A percentile compares a stretch with the other conserved stretches of the same genome.
Evolutionary conservation across 345 rosid species (phyloP).

Genomic region (Salix arbutifolia): DNA sequence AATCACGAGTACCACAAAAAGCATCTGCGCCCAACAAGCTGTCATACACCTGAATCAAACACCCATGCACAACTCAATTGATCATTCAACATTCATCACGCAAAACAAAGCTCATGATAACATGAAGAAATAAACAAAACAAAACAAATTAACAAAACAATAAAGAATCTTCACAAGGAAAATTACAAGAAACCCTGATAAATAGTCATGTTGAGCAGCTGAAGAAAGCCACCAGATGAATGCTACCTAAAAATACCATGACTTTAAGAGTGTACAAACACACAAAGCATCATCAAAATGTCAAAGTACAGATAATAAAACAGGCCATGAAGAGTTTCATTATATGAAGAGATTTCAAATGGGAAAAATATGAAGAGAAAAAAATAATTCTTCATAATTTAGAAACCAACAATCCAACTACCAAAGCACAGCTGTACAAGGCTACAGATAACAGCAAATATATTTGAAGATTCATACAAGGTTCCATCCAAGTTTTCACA

Average conservation of each 20-base stretch:
- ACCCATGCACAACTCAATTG: slow-evolving; percentile 69
- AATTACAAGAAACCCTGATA: background rate
- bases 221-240: background rate
- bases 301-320: background rate
- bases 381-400: too few relatives aligned
- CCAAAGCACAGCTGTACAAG: background rate
- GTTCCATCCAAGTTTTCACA: too few relatives aligned
- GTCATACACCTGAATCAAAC: slow-evolving; percentile 93
- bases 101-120: slow-evolving; percentile 19
- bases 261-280: background rate
- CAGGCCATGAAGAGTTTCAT: background rate
- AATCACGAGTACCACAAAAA: slow-evolving; percentile 90
- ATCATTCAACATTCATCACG: slow-evolving; percentile 39
- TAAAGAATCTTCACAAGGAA: background rate
- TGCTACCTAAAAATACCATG: background rate
- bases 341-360: background rate
- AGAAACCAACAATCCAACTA: background rate
- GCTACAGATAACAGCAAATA: background rate
- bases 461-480: background rate
- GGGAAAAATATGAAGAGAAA: background rate
- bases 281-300: too few relatives aligned
- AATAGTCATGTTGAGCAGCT: background rate
- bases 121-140: background rate
- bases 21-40: slow-evolving; percentile 91
- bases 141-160: background rate